phyloP scores from a whole-genome alignment of 1,139 yeast genomes.

The Geotrichum siamense region DNA sequence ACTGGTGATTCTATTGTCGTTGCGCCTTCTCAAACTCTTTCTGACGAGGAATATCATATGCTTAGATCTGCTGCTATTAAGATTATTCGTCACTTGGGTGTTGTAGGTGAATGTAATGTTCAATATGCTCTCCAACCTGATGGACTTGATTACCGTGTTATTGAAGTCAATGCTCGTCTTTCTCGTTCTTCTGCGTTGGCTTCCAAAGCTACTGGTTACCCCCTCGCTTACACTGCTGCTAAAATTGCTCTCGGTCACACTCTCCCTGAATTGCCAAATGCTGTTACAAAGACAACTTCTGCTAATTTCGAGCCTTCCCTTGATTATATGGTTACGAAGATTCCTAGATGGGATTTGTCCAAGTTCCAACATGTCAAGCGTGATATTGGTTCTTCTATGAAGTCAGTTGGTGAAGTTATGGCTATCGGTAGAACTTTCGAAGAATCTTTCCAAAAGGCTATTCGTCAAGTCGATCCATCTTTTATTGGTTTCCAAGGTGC shows the following conservation, averaged over 20 bases:
- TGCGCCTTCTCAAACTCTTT: constrained; percentile 96
- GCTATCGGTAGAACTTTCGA: constrained; percentile 96
- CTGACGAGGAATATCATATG: constrained; percentile 98
- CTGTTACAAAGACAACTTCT: constrained; percentile 90
- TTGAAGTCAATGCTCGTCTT: constrained; percentile 96
- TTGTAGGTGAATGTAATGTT: constrained; percentile 98
- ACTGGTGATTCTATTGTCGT: constrained; percentile 99
- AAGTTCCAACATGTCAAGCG: constrained; percentile 91
- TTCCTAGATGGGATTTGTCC: constrained; percentile 98
- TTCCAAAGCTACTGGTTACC: constrained; percentile 98
- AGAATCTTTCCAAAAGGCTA: constrained; percentile 97
- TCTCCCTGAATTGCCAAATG: constrained; percentile 87
- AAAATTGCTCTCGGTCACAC: constrained; percentile 94
- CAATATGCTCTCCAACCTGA: constrained; percentile 97
- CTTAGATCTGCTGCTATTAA: constrained; percentile 96
- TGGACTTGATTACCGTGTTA: constrained; percentile 91
- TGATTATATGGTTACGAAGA: constrained; percentile 95
- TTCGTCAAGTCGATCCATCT: constrained; percentile 92
- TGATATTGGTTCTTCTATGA: constrained; percentile 87
- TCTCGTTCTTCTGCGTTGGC: constrained; percentile 98
- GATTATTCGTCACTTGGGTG: constrained; percentile 95
- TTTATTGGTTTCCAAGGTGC: constrained; percentile 89
- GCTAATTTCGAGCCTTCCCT: constrained; percentile 97
- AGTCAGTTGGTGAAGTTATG: constrained; percentile 99
- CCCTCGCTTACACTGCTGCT: constrained; percentile 97